A percentile compares a stretch with the other conserved stretches of the same genome.
Evolutionary conservation across 129 eudicot species (phyloP).

Genomic region (Ambrosia trifida): DNA sequence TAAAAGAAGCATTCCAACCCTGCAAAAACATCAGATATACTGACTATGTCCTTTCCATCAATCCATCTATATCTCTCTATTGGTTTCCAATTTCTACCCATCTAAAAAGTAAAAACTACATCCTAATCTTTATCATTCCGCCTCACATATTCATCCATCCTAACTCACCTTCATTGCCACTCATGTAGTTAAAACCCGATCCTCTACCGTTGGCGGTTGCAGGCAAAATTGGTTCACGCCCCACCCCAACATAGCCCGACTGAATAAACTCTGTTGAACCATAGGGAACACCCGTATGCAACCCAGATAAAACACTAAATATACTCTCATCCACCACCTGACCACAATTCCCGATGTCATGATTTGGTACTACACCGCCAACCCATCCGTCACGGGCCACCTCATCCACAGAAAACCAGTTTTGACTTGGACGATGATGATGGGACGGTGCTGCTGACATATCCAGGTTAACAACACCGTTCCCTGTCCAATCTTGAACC

Average conservation of each 20-base stretch:
- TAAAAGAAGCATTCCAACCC: constrained; percentile 18
- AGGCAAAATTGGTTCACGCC: constrained; percentile 39
- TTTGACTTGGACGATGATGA: constrained; percentile 45
- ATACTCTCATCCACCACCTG: constrained; percentile 61
- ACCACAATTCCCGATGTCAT: constrained; percentile 40
- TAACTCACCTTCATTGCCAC: constrained; percentile 45
- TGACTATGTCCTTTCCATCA: constrained; percentile 19
- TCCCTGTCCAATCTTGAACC: constrained; percentile 58
- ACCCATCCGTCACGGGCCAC: constrained; percentile 57
- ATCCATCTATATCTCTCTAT: constrained; percentile 21
- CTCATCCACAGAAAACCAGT: constrained; percentile 56
- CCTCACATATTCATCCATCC: constrained; percentile 53
- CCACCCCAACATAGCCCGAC: constrained; percentile 45
- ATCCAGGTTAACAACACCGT: constrained; percentile 34
- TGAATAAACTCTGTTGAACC: constrained; percentile 50
- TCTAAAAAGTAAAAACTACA: constrained; percentile 15
- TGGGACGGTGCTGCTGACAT: constrained; percentile 34
- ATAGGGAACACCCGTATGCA: constrained; percentile 39
- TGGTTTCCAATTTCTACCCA: constrained; percentile 16
- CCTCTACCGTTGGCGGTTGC: constrained; percentile 32
- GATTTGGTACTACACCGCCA: constrained; percentile 35
- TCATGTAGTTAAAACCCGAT: constrained; percentile 49
- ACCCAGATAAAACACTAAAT: constrained; percentile 57
- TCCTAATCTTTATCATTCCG: constrained; percentile 50
- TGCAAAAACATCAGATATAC: constrained; percentile 33